Evolutionary conservation across 148 eudicot species (phyloP).

Genomic region (Rhododendron williamsianum): DNA sequence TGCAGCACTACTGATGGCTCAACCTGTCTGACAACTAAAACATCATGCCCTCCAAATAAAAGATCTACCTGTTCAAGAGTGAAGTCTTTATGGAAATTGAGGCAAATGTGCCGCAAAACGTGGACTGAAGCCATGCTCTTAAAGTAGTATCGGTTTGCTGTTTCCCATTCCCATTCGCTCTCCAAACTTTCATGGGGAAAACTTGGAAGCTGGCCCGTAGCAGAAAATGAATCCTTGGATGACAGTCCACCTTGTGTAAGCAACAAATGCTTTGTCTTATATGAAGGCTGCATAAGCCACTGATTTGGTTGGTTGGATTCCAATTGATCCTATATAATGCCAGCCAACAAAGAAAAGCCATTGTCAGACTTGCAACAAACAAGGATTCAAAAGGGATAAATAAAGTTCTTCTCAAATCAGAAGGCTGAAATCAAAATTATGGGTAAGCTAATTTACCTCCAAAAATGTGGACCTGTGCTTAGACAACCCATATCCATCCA

Average conservation of each 20-base stretch:
- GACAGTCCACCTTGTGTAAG: conserved; percentile 26
- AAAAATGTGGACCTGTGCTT: conserved; percentile 54
- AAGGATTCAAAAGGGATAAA: neutral
- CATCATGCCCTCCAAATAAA: neutral
- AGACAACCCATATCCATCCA: conserved; percentile 65
- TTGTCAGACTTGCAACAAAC: neutral
- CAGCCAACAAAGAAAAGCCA: conserved; percentile 5
- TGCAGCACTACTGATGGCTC: neutral
- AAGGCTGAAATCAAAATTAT: neutral
- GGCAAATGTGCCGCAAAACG: conserved; percentile 53
- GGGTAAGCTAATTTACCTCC: conserved; percentile 28
- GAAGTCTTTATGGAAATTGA: conserved; percentile 77
- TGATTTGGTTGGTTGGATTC: conserved; percentile 31
- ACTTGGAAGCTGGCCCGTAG: conserved; percentile 20
- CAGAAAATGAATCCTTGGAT: conserved; percentile 19
- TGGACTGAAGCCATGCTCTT: conserved; percentile 72
- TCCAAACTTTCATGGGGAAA: conserved; percentile 24
- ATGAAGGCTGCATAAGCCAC: conserved; percentile 89
- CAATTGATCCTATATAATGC: conserved; percentile 42
- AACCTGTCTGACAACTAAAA: neutral
- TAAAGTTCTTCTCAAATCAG: neutral
- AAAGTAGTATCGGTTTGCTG: conserved; percentile 70
- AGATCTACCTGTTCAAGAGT: conserved; percentile 63
- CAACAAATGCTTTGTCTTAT: conserved; percentile 71
- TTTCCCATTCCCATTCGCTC: conserved; percentile 60